Evolutionary conservation across 2,329 filamentous ascomycete genomes (phyloP).

Genomic region (Trichoderma sp.): DNA sequence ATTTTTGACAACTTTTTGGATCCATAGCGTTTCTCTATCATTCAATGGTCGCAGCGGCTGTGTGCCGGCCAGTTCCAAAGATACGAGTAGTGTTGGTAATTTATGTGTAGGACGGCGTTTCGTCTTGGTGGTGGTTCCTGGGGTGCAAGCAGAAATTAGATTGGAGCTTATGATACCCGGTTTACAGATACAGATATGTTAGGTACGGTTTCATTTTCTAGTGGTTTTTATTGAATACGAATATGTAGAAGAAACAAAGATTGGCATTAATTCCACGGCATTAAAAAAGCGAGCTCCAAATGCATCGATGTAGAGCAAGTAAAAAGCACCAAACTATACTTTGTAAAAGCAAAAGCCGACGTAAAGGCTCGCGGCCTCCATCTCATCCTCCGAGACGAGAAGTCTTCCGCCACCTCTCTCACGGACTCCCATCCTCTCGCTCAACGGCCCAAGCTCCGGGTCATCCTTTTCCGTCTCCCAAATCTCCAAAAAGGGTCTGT

Average conservation of each 20-base stretch:
- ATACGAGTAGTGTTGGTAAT: not conserved
- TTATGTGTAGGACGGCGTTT: not conserved
- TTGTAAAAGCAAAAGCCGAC: conserved; percentile 97
- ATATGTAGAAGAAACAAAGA: not conserved
- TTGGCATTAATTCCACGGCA: not conserved
- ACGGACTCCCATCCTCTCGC: conserved; percentile 92
- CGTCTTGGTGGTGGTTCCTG: not conserved
- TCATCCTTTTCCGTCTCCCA: conserved; percentile 92
- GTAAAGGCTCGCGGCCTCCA: conserved; percentile 90
- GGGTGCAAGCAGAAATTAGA: conserved; percentile 1
- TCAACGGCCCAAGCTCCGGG: conserved; percentile 73
- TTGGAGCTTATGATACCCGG: conserved; percentile 15
- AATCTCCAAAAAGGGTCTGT: conserved; percentile 84
- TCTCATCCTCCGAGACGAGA: conserved; percentile 77
- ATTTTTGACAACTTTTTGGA: not conserved
- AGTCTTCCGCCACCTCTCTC: conserved; percentile 65
- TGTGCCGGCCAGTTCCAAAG: not conserved
- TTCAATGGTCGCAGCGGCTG: not conserved
- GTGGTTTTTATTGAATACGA: not conserved
- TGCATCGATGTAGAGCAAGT: not conserved
- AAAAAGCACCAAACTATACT: conserved; percentile 50
- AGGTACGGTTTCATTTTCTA: not conserved
- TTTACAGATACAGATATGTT: not conserved
- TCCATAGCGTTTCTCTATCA: not conserved
- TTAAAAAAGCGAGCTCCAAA: not conserved